Conservation (phyloP, 768 basidiomycete species). For the Amanita pallidorosea region DNA sequence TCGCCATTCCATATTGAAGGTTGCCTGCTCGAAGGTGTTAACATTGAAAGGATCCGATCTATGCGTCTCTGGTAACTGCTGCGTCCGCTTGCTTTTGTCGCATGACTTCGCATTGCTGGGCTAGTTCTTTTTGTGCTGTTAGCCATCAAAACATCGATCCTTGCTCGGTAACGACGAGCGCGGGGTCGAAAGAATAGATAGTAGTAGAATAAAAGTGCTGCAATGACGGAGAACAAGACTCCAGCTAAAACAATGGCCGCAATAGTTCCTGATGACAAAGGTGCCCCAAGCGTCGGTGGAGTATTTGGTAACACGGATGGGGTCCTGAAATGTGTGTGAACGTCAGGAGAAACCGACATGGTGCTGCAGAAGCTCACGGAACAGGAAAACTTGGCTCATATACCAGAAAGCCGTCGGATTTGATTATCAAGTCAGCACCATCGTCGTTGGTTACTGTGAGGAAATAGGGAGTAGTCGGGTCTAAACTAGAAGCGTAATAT, state of each 20-base stretch:
- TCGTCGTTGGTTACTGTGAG: constrained; percentile 48
- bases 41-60: neutral
- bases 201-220: constrained; percentile 29
- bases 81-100: neutral
- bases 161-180: constrained; percentile 15
- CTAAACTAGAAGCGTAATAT: constrained; percentile 53
- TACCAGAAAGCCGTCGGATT: constrained; percentile 39
- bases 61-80: constrained; percentile 3
- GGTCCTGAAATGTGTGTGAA: neutral
- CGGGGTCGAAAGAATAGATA: constrained; percentile 40
- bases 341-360: neutral
- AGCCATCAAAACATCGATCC: constrained; percentile 4
- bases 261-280: constrained; percentile 40
- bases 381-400: constrained; percentile 19
- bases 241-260: constrained; percentile 55
- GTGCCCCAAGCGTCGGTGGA: constrained; percentile 5
- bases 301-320: neutral
- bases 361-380: constrained; percentile 8
- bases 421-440: constrained; percentile 37
- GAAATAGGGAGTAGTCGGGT: constrained; percentile 35
- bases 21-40: neutral
- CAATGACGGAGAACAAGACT: constrained; percentile 37
- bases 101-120: neutral
- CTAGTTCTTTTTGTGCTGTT: neutral
- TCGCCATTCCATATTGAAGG: neutral